These are phyloP conservation scores for Babesia bovis DNA, from an alignment of 169 alveolate species.

Conservation along the genomic window DNA sequence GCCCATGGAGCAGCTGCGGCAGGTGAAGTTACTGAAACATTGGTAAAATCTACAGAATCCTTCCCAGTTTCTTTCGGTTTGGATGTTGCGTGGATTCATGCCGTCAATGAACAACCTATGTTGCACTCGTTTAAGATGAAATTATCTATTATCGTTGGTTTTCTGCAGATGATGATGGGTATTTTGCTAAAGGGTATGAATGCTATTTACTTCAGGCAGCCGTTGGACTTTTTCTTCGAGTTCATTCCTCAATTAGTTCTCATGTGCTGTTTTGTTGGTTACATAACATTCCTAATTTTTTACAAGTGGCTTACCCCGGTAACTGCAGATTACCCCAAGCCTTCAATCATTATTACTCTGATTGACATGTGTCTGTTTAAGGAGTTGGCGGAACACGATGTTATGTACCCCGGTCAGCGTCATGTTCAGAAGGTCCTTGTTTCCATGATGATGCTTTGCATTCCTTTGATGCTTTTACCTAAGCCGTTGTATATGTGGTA, in stretches of 20 bases:
- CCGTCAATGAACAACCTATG: slow-evolving; percentile 92
- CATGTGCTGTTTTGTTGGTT: slow-evolving; percentile 93
- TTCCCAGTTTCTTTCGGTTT: slow-evolving; percentile 94
- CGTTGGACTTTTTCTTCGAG: slow-evolving; percentile 93
- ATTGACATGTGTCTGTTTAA: slow-evolving; percentile 90
- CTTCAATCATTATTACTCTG: slow-evolving; percentile 94
- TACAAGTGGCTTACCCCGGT: slow-evolving; percentile 92
- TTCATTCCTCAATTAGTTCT: slow-evolving; percentile 96
- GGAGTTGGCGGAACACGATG: slow-evolving; percentile 73
- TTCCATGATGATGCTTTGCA: slow-evolving; percentile 81
- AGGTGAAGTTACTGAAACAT: slow-evolving; percentile 13
- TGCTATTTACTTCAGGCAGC: slow-evolving; percentile 85
- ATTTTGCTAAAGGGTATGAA: slow-evolving; percentile 92
- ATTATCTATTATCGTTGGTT: slow-evolving; percentile 92
- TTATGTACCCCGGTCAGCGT: slow-evolving; percentile 79
- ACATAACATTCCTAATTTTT: slow-evolving; percentile 91
- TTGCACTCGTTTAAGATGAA: slow-evolving; percentile 98
- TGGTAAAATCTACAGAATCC: slow-evolving; percentile 37
- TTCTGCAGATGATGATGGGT: slow-evolving; percentile 93
- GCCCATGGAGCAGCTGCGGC: slow-evolving; percentile 27
- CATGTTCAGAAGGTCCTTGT: slow-evolving; percentile 79
- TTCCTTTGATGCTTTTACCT: slow-evolving; percentile 94
- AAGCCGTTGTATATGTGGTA: slow-evolving; percentile 83
- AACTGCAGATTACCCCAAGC: slow-evolving; percentile 81
- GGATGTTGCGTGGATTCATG: slow-evolving; percentile 98